These are phyloP conservation scores for Fraxinus angustifolia DNA, from an alignment of 305 asterid species.

Conservation along the genomic window DNA sequence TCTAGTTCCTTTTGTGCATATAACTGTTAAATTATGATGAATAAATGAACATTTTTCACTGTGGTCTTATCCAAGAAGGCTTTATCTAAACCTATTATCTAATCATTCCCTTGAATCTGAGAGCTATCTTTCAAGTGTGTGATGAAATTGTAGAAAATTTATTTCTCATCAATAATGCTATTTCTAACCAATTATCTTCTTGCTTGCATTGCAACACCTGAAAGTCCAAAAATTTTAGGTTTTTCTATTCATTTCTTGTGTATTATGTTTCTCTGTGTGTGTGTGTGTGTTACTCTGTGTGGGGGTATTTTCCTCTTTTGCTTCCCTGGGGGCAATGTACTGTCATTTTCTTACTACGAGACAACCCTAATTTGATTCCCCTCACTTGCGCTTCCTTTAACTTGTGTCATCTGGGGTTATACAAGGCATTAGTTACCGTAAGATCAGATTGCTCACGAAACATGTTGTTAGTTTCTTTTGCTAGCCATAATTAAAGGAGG, in stretches of 20 bases:
- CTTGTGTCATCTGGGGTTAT: not conserved
- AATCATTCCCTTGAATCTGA: not conserved
- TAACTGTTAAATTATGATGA: not conserved
- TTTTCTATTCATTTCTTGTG: not conserved
- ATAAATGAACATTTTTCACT: not conserved
- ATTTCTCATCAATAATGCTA: not conserved
- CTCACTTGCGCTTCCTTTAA: not conserved
- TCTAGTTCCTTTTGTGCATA: not conserved
- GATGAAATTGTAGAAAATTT: too few relatives aligned
- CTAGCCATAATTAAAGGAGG: not conserved
- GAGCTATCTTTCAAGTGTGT: not conserved
- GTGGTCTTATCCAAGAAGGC: not conserved
- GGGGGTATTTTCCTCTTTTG: not conserved
- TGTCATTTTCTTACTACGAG: not conserved
- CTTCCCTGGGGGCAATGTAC: not conserved
- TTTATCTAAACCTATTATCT: too few relatives aligned
- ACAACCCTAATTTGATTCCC: not conserved
- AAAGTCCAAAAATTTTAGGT: not conserved
- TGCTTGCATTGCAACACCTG: not conserved
- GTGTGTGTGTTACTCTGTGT: not conserved
- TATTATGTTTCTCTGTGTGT: not conserved
- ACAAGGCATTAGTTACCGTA: not conserved
- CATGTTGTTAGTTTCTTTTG: not conserved
- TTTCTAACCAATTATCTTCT: not conserved
- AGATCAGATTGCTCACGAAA: not conserved